phyloP scores from a whole-genome alignment of 1,284 basidiomycete species.

The Schizophyllum amplum region DNA sequence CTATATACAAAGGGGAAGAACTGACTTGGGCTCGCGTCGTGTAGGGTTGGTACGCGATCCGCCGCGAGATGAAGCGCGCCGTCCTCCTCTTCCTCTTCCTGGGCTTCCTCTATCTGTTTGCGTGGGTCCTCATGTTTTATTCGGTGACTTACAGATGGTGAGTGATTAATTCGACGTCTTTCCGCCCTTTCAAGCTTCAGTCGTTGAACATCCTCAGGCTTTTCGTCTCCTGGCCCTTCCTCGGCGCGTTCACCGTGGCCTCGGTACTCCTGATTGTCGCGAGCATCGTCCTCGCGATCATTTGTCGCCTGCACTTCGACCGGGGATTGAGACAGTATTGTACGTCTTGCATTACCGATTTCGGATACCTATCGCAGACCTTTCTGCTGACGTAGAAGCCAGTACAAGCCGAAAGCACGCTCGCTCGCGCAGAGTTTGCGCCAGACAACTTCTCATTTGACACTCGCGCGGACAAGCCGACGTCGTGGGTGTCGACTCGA shows the following conservation, averaged over 20 bases:
- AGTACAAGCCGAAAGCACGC: conserved; percentile 38
- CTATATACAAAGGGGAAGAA: neutral
- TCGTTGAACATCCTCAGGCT: conserved; percentile 22
- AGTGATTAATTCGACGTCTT: conserved; percentile 4
- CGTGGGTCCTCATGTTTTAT: conserved; percentile 46
- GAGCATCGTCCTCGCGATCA: conserved; percentile 34
- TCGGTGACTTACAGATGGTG: conserved; percentile 44
- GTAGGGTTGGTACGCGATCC: conserved; percentile 48
- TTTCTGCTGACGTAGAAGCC: conserved; percentile 2
- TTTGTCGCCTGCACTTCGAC: conserved; percentile 42
- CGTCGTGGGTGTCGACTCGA: neutral
- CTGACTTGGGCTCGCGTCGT: neutral
- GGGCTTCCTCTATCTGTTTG: conserved; percentile 28
- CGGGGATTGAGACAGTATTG: conserved; percentile 43
- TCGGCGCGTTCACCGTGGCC: conserved; percentile 37
- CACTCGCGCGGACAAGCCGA: neutral
- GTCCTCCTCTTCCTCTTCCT: conserved; percentile 37
- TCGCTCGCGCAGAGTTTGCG: conserved; percentile 35
- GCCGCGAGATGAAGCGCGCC: conserved; percentile 32
- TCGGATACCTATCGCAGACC: neutral
- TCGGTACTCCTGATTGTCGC: conserved; percentile 39
- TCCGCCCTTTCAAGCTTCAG: neutral
- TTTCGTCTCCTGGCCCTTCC: conserved; percentile 49
- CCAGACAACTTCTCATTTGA: conserved; percentile 29
- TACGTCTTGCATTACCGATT: conserved; percentile 18